These are phyloP conservation scores for Cenchrus fungigraminus DNA, from an alignment of 176 grass and related monocot species.

Conservation along the genomic window DNA sequence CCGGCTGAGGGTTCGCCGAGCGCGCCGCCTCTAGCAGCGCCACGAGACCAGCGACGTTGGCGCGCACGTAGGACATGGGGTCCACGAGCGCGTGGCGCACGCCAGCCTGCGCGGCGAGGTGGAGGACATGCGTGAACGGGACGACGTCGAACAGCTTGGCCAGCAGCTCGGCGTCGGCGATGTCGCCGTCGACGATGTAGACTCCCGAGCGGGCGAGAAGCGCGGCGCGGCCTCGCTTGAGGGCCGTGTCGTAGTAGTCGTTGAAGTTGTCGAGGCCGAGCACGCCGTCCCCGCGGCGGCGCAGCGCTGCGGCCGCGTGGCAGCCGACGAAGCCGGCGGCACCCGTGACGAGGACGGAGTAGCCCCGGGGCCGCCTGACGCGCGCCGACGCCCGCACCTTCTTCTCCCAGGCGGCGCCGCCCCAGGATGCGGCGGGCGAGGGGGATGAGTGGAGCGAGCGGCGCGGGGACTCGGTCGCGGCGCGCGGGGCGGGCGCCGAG, in stretches of 20 bases:
- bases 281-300: constrained; percentile 74
- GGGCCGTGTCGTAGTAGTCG: constrained; percentile 79
- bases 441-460: constrained; percentile 60
- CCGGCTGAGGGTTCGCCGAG: constrained; percentile 69
- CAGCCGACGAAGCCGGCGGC: constrained; percentile 79
- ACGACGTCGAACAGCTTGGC: constrained; percentile 84
- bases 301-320: constrained; percentile 74
- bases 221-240: constrained; percentile 73
- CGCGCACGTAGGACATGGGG: constrained; percentile 76
- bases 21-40: constrained; percentile 71
- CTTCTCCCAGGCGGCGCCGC: constrained; percentile 86
- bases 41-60: constrained; percentile 77
- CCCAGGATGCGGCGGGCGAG: constrained; percentile 47
- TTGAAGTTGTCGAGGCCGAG: constrained; percentile 90
- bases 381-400: constrained; percentile 72
- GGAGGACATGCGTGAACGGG: constrained; percentile 90
- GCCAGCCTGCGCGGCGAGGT: constrained; percentile 91
- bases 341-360: constrained; percentile 76
- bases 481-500: constrained; percentile 32
- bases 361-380: constrained; percentile 51
- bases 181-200: constrained; percentile 85
- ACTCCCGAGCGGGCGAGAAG: constrained; percentile 68
- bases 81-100: constrained; percentile 82
- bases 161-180: constrained; percentile 70
- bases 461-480: constrained; percentile 50